These are phyloP conservation scores for Alternaria triticimaculans DNA, from an alignment of 2,329 filamentous ascomycete species.

Conservation along the genomic window DNA sequence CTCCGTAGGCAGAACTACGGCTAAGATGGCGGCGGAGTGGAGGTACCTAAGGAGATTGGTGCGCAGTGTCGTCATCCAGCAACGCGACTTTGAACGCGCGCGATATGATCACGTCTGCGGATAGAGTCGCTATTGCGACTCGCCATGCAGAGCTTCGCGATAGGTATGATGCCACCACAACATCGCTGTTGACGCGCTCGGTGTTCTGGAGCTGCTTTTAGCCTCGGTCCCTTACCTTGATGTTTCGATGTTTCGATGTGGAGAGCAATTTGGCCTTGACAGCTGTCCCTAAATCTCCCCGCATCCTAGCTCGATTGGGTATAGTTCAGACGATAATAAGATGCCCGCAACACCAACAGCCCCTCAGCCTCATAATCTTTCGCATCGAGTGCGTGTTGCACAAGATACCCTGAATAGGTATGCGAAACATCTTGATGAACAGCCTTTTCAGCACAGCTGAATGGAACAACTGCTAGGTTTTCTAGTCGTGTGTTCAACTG, in stretches of 20 bases:
- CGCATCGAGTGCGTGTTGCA: background rate
- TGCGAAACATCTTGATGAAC: background rate
- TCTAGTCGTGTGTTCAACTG: background rate
- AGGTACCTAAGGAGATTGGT: background rate
- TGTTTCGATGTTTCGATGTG: conserved; percentile 7
- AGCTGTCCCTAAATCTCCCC: background rate
- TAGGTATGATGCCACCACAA: background rate
- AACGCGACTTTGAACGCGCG: background rate
- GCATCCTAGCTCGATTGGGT: background rate
- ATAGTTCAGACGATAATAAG: background rate
- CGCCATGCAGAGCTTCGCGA: background rate
- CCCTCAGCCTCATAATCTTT: background rate
- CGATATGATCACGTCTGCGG: background rate
- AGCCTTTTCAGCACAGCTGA: background rate
- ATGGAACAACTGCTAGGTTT: background rate
- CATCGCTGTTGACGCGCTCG: background rate
- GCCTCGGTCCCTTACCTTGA: background rate
- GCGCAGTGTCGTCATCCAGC: background rate
- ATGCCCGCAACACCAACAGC: background rate
- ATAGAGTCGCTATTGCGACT: background rate
- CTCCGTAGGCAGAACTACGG: conserved; percentile 1
- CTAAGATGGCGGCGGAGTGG: background rate
- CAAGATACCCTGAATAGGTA: background rate
- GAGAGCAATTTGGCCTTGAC: conserved; percentile 3
- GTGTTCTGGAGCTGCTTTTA: background rate